phyloP scores from a whole-genome alignment of 805 yeast genomes.

The Huiozyma sinensis region DNA sequence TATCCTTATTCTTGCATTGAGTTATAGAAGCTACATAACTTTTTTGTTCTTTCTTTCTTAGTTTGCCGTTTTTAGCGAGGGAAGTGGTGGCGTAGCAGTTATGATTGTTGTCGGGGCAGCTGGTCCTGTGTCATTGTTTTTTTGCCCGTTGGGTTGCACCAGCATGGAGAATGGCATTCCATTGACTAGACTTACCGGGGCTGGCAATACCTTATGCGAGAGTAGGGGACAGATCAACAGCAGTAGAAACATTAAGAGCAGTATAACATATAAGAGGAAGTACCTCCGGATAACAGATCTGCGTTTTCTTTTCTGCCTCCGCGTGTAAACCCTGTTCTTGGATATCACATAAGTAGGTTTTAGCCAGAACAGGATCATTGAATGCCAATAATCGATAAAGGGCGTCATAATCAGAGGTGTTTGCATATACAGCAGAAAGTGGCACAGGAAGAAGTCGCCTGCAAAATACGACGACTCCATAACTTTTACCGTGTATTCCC shows the following conservation, averaged over 20 bases:
- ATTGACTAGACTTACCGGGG: constrained; percentile 12
- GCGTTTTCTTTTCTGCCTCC: constrained; percentile 31
- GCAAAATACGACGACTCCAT: constrained; percentile 61
- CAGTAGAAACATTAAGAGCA: constrained; percentile 31
- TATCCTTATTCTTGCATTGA: too few species aligned
- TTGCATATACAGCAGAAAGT: constrained; percentile 45
- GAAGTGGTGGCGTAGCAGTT: constrained; percentile 29
- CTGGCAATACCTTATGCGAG: constrained; percentile 23
- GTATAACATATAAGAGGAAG: constrained; percentile 34
- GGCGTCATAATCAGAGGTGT: constrained; percentile 55
- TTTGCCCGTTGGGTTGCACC: constrained; percentile 50
- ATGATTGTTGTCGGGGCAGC: constrained; percentile 39
- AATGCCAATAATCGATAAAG: constrained; percentile 54
- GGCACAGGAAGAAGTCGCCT: constrained; percentile 51
- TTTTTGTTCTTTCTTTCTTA: not conserved
- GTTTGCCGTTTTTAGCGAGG: constrained; percentile 24
- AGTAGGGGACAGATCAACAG: constrained; percentile 41
- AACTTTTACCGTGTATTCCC: constrained; percentile 54
- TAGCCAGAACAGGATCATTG: constrained; percentile 58
- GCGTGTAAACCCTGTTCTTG: constrained; percentile 29
- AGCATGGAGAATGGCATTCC: constrained; percentile 29
- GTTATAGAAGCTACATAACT: too few species aligned
- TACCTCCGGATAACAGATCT: constrained; percentile 36
- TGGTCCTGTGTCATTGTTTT: constrained; percentile 57
- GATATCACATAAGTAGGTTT: constrained; percentile 37